Conservation (phyloP, 2,329 filamentous ascomycete species). For the Xylaria sp. region DNA sequence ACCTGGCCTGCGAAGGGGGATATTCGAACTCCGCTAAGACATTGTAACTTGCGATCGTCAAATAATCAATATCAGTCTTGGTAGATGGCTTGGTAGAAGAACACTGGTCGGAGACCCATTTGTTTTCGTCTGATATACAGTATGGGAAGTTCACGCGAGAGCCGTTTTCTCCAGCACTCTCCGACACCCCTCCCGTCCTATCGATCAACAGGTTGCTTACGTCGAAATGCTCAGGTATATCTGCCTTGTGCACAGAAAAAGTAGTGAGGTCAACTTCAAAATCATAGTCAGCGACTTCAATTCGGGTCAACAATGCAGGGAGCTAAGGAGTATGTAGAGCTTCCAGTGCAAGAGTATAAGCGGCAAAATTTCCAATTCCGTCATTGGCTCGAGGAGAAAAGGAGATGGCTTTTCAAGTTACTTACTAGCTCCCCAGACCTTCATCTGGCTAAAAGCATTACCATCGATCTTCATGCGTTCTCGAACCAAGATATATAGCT, state of each 20-base stretch:
- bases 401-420: not conserved
- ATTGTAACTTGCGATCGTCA: conserved; percentile 62
- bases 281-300: conserved; percentile 7
- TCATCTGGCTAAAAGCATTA: conserved; percentile 61
- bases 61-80: conserved; percentile 30
- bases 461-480: conserved; percentile 52
- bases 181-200: conserved; percentile 1
- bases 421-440: conserved; percentile 61
- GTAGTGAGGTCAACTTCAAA: conserved; percentile 52
- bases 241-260: conserved; percentile 34
- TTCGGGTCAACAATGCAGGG: not conserved
- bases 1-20: conserved; percentile 56
- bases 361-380: not conserved
- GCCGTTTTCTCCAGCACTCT: not conserved
- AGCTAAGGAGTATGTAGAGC: not conserved
- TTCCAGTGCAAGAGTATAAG: not conserved
- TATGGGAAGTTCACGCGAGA: conserved; percentile 39
- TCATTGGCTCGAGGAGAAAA: not conserved
- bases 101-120: conserved; percentile 39
- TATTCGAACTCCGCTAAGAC: conserved; percentile 63
- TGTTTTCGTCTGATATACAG: conserved; percentile 35
- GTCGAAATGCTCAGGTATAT: conserved; percentile 36
- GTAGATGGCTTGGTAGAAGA: not conserved
- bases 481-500: conserved; percentile 65
- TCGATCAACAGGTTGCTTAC: conserved; percentile 14